Evolutionary conservation across 2,329 filamentous ascomycete species (phyloP).

Genomic region (Sphaerulina musiva): DNA sequence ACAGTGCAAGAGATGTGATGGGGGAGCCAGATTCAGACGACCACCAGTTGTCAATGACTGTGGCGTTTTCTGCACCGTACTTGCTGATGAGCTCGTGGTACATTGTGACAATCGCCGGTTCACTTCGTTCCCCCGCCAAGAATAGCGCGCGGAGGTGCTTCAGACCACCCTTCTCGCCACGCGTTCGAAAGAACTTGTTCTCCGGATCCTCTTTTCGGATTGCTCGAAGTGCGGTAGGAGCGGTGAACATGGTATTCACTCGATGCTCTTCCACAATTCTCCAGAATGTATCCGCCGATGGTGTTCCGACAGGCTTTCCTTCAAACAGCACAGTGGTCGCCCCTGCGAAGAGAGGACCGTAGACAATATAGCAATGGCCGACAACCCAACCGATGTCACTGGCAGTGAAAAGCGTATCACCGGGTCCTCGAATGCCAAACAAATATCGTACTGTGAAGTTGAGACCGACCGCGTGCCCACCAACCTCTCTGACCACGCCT

Average conservation of each 20-base stretch:
- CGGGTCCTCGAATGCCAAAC: conserved; percentile 74
- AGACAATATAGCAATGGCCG: conserved; percentile 80
- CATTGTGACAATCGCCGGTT: conserved; percentile 74
- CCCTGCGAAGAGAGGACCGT: conserved; percentile 76
- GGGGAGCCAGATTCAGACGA: conserved; percentile 64
- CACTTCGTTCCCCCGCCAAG: conserved; percentile 81
- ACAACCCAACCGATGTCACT: conserved; percentile 93
- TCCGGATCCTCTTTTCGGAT: conserved; percentile 81
- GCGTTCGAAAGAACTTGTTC: conserved; percentile 56
- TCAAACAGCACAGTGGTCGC: conserved; percentile 85
- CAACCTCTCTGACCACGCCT: conserved; percentile 74
- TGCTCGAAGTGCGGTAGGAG: conserved; percentile 77
- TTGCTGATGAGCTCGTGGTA: conserved; percentile 67
- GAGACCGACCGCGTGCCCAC: conserved; percentile 79
- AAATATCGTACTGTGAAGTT: conserved; percentile 75
- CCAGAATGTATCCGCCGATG: conserved; percentile 84
- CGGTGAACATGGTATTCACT: conserved; percentile 78
- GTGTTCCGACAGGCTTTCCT: conserved; percentile 88
- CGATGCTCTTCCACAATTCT: conserved; percentile 75
- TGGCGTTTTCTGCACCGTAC: conserved; percentile 58
- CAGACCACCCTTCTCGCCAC: conserved; percentile 65
- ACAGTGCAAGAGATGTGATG: conserved; percentile 59
- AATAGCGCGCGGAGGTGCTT: conserved; percentile 67
- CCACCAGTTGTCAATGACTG: conserved; percentile 69
- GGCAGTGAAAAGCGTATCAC: conserved; percentile 73